These are phyloP conservation scores for Pseudozyma thailandica DNA, from an alignment of 1,284 basidiomycete species.

Conservation along the genomic window DNA sequence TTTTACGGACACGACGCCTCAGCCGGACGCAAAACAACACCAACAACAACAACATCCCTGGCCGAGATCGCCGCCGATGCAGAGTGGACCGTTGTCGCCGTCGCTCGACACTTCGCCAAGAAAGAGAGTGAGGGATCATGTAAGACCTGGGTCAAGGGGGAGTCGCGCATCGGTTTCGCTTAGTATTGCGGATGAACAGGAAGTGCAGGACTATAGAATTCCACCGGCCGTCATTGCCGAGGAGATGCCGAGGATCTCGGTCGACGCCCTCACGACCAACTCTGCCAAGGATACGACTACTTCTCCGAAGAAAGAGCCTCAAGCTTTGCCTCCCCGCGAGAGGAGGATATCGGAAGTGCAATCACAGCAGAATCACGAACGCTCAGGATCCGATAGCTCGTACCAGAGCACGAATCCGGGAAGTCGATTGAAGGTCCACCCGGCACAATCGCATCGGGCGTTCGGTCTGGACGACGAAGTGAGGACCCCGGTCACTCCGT, in stretches of 20 bases:
- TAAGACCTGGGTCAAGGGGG: constrained; percentile 16
- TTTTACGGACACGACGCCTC: constrained; percentile 10
- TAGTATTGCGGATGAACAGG: constrained; percentile 45
- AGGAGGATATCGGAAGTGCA: constrained; percentile 3
- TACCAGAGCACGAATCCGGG: constrained; percentile 24
- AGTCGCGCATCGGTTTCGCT: constrained; percentile 37
- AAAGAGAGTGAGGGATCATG: constrained; percentile 10
- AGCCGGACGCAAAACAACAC: neutral
- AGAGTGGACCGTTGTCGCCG: constrained; percentile 17
- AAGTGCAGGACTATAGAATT: constrained; percentile 18
- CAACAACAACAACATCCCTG: constrained; percentile 14
- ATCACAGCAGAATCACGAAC: constrained; percentile 22
- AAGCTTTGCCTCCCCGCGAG: constrained; percentile 1
- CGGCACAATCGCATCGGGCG: neutral
- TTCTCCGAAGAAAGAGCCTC: constrained; percentile 8
- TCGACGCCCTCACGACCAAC: constrained; percentile 10
- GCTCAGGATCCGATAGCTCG: constrained; percentile 52
- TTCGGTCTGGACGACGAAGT: constrained; percentile 48
- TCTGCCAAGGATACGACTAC: neutral
- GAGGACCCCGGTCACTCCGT: constrained; percentile 49
- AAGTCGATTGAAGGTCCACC: constrained; percentile 16
- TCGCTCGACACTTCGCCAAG: constrained; percentile 27
- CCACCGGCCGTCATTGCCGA: constrained; percentile 26
- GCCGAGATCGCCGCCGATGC: constrained; percentile 27
- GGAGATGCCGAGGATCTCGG: constrained; percentile 27